Base-by-base conservation (phyloP, 2,329 filamentous ascomycete species). In the Penicillium sp. region DNA sequence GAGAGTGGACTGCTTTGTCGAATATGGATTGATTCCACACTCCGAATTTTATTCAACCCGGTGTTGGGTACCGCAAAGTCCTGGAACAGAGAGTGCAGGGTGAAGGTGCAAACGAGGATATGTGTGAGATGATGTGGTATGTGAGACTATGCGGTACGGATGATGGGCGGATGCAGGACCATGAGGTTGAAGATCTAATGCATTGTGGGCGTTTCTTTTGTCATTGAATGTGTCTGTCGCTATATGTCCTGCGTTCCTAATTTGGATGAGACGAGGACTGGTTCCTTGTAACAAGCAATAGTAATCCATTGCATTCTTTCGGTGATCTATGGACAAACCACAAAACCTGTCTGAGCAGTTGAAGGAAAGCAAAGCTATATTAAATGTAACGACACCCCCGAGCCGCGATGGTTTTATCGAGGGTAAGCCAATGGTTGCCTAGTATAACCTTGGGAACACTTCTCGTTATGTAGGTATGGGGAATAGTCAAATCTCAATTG, bases 181-280 rank as follows among this genome's bases (percentile, higher is more conserved):
- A 41, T 41, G 13, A 41, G 33, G 15, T 26, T 28, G 12, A 21
- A 26, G 21, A 24, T 21, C 21, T 26, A 34, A 33, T 44, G 46
- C 46, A 49, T 49, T 32, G 19, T 21, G 33, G 19, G 45, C 33
- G 40, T 39, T 38, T 37, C 17, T 43, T 21, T 44, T 38, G 19
- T 44, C 13, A 13, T 37, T 28, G n/a, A 37, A 17, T n/a, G 15
- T 33, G 31, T 29, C 29, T 21, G 24, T 34, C 28, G n/a, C n/a
- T 39, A 15, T 29, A 35, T 19, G 8, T 22, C 12, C 37, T 49
- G 15, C 6, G 15, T 32, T 44, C 17, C 6, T 24, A 17, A 10
- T 34, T 22, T 19, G 21, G 9, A 26, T 22, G 15, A 12, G 24
- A 6, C 7, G 2, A 29, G 33, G 41, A 33, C 46, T 38, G 46